phyloP scores from a whole-genome alignment of 2,329 filamentous ascomycete genomes.

The Ophiosphaerella narmari region DNA sequence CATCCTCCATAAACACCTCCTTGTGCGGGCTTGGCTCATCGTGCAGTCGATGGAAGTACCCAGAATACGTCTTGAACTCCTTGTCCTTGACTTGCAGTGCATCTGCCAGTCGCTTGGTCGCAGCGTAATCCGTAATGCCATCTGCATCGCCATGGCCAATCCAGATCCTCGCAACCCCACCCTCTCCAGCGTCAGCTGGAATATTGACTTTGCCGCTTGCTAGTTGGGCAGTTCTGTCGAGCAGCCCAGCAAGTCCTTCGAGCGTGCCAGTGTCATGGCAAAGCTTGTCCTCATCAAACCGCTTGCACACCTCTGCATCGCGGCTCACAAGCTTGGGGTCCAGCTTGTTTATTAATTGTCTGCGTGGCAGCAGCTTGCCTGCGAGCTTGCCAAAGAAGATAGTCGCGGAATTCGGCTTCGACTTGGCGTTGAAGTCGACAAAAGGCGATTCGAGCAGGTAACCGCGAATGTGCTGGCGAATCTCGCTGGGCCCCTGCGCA shows the following conservation, averaged over 20 bases:
- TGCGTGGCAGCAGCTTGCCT: constrained; percentile 67
- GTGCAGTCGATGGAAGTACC: constrained; percentile 72
- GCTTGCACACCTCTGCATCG: constrained; percentile 66
- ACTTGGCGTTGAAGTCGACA: constrained; percentile 70
- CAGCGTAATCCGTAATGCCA: constrained; percentile 67
- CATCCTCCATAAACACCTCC: constrained; percentile 41
- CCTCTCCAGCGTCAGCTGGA: constrained; percentile 50
- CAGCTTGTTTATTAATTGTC: constrained; percentile 70
- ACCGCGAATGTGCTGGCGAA: constrained; percentile 68
- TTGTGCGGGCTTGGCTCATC: constrained; percentile 44
- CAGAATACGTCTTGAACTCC: constrained; percentile 73
- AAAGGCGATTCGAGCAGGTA: constrained; percentile 80
- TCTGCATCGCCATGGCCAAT: constrained; percentile 79
- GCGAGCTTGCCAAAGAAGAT: constrained; percentile 70
- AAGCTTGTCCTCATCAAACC: constrained; percentile 68
- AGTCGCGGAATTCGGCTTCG: constrained; percentile 66
- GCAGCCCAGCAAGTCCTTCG: constrained; percentile 75
- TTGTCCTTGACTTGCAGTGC: constrained; percentile 65
- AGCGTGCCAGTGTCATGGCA: constrained; percentile 85
- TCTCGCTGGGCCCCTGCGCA: constrained; percentile 51
- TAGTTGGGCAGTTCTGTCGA: constrained; percentile 72
- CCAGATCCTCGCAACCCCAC: constrained; percentile 68
- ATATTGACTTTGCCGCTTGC: constrained; percentile 58
- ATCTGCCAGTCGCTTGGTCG: constrained; percentile 68
- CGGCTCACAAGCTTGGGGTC: constrained; percentile 68